A percentile compares a stretch with the other conserved stretches of the same genome.
Evolutionary conservation across 345 rosid genomes (phyloP).

Genomic region (Melaleuca quinquenervia): DNA sequence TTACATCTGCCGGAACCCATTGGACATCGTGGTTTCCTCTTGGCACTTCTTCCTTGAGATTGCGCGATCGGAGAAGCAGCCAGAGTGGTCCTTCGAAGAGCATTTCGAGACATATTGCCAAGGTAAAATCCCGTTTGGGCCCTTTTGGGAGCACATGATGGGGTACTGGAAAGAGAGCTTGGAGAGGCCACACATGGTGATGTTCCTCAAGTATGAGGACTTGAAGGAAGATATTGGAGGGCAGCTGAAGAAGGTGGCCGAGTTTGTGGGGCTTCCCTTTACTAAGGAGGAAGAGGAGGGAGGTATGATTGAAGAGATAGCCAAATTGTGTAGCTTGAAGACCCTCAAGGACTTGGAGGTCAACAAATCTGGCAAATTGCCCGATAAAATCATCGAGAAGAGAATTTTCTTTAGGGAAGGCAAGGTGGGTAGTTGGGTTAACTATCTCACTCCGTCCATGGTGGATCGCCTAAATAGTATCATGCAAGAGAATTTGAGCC

Average conservation of each 20-base stretch:
- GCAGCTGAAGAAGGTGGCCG: not conserved
- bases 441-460: not conserved
- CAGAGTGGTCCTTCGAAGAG: not conserved
- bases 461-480: no score
- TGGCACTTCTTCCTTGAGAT: not conserved
- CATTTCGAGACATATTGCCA: not conserved
- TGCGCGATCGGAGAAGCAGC: accelerated
- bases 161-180: no score
- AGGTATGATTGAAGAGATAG: not conserved
- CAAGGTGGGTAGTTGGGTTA: no score
- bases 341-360: not conserved
- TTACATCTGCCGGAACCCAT: not conserved
- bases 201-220: not conserved
- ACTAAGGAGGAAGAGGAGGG: not conserved
- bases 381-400: not conserved
- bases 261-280: not conserved
- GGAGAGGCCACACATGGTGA: no score
- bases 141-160: no score
- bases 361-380: not conserved
- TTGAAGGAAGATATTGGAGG: not conserved
- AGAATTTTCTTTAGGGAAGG: not conserved
- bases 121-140: not conserved
- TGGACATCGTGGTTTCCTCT: not conserved
- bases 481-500: no score
- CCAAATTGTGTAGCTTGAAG: not conserved